Evolutionary conservation across 2,329 filamentous ascomycete genomes (phyloP).

Genomic region (Nannizziopsis barbatae): DNA sequence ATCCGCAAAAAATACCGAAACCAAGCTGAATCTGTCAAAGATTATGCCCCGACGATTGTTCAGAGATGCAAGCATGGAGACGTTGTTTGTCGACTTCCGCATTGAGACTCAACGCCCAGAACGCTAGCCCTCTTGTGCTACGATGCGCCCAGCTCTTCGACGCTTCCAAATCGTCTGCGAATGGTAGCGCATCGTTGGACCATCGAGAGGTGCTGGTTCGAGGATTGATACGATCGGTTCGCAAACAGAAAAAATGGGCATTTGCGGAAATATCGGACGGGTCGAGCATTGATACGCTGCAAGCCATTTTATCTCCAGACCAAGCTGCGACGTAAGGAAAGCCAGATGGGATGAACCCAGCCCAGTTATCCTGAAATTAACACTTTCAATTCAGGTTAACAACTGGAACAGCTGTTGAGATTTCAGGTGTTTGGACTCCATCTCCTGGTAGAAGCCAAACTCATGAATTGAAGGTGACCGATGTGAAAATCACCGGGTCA

Average conservation of each 20-base stretch:
- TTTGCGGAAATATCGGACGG: slow-evolving; percentile 85
- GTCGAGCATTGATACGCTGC: slow-evolving; percentile 64
- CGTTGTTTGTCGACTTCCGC: slow-evolving; percentile 30
- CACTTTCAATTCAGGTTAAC: slow-evolving; percentile 49
- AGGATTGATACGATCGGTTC: slow-evolving; percentile 72
- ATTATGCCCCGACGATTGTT: neutral
- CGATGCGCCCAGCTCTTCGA: slow-evolving; percentile 33
- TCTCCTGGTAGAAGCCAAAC: slow-evolving; percentile 59
- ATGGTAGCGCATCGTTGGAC: slow-evolving; percentile 22
- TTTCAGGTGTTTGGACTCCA: slow-evolving; percentile 65
- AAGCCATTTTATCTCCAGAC: slow-evolving; percentile 64
- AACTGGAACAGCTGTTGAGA: slow-evolving; percentile 66
- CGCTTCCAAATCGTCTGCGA: slow-evolving; percentile 16
- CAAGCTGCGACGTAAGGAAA: slow-evolving; percentile 58
- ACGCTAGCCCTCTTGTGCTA: slow-evolving; percentile 18
- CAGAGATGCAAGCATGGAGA: slow-evolving; percentile 33
- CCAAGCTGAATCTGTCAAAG: no score
- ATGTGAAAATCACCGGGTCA: slow-evolving; percentile 59
- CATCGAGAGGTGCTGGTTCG: slow-evolving; percentile 47
- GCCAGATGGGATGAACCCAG: no score
- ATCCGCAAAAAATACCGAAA: no score
- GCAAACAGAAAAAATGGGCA: slow-evolving; percentile 70
- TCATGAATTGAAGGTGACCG: slow-evolving; percentile 67
- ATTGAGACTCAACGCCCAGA: slow-evolving; percentile 23
- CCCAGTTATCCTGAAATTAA: no score